These are phyloP conservation scores for Parmelia sp. DNA, from an alignment of 495 filamentous ascomycete genomes.

Conservation along the genomic window DNA sequence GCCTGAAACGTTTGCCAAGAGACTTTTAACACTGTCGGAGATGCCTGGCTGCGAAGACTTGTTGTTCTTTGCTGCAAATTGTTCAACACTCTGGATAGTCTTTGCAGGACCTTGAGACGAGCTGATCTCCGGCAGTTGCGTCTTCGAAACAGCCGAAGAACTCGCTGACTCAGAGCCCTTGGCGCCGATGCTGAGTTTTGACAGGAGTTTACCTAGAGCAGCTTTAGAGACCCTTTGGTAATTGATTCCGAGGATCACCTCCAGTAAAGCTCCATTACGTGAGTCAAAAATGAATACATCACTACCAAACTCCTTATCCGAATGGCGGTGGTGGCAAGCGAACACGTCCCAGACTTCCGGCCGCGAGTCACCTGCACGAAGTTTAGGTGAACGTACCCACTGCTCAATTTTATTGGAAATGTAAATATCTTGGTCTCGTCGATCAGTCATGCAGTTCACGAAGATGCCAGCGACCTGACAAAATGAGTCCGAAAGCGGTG, in stretches of 20 bases:
- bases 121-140: too few species aligned
- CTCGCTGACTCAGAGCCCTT: neutral
- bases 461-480: slow-evolving; percentile 48
- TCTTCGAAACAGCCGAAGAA: neutral
- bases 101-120: too few species aligned
- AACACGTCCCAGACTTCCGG: slow-evolving; percentile 42
- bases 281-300: slow-evolving; percentile 51
- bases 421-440: slow-evolving; percentile 38
- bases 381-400: slow-evolving; percentile 42
- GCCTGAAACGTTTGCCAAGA: slow-evolving; percentile 39
- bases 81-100: too few species aligned
- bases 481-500: slow-evolving; percentile 37
- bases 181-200: slow-evolving; percentile 19
- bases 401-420: slow-evolving; percentile 44
- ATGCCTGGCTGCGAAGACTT: neutral
- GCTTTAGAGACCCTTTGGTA: slow-evolving; percentile 41
- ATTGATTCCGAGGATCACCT: slow-evolving; percentile 47
- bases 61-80: neutral
- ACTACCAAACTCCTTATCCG: slow-evolving; percentile 36
- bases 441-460: slow-evolving; percentile 49
- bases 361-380: slow-evolving; percentile 19
- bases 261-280: slow-evolving; percentile 34
- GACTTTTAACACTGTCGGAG: neutral
- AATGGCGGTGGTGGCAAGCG: slow-evolving; percentile 34
- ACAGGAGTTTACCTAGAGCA: slow-evolving; percentile 37